Evolutionary conservation across 345 rosid species (phyloP).

Genomic region (Rhizophora apiculata): DNA sequence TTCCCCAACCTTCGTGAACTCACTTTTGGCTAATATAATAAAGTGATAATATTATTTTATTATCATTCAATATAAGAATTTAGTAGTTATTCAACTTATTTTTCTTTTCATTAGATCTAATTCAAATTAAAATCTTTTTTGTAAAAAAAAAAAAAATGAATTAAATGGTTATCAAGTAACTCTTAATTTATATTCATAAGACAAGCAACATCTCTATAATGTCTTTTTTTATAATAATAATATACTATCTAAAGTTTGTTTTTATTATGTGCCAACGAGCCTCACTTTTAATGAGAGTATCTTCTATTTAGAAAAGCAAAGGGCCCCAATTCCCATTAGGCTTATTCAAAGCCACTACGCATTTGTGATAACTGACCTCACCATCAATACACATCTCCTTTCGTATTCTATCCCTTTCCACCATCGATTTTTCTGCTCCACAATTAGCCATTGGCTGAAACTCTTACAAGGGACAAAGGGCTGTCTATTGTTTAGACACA

Average conservation of each 20-base stretch:
- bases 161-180: no score
- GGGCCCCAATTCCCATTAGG: slow-evolving; percentile 12
- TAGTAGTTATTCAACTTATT: no score
- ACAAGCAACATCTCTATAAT: no score
- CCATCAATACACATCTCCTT: slow-evolving; percentile 28
- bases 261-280: neutral
- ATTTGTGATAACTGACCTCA: slow-evolving; percentile 42
- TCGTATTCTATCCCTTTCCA: slow-evolving; percentile 14
- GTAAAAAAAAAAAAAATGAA: no score
- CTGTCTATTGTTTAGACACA: no score
- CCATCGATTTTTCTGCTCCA: slow-evolving; percentile 24
- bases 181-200: no score
- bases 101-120: no score
- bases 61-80: neutral
- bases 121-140: no score
- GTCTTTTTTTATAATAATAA: no score
- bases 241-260: neutral
- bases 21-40: slow-evolving; percentile 9
- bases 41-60: slow-evolving; percentile 17
- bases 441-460: neutral
- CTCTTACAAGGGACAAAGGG: no score
- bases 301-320: slow-evolving; percentile 18
- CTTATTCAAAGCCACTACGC: neutral
- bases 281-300: neutral
- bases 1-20: slow-evolving; percentile 27